Evolutionary conservation across 108 stramenopile genomes (phyloP).

Genomic region (Skeletonema grethae): DNA sequence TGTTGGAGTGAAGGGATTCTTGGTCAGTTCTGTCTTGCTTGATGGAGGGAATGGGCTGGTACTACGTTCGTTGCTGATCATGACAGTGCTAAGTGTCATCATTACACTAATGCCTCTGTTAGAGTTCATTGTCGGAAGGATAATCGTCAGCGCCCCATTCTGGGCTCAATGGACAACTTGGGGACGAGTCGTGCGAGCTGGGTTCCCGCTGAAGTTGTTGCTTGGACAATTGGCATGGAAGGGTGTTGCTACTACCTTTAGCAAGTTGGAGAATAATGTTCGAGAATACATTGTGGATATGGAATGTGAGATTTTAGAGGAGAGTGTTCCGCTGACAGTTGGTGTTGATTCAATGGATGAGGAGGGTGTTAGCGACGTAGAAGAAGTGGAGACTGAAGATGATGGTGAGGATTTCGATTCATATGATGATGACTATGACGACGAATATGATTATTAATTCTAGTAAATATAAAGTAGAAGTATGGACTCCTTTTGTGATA

Average conservation of each 20-base stretch:
- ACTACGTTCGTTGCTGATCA: constrained; percentile 44
- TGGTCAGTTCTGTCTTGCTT: constrained; percentile 58
- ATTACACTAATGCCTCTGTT: constrained; percentile 64
- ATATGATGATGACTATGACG: constrained; percentile 23
- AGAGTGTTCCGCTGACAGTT: constrained; percentile 70
- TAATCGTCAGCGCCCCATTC: constrained; percentile 61
- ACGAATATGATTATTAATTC: constrained; percentile 14
- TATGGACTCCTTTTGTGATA: too few species aligned
- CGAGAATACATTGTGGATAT: constrained; percentile 71
- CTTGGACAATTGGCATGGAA: constrained; percentile 78
- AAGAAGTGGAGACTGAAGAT: constrained; percentile 3
- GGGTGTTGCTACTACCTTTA: constrained; percentile 47
- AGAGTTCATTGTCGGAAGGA: constrained; percentile 54
- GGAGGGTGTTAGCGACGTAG: constrained; percentile 11
- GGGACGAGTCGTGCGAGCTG: constrained; percentile 73
- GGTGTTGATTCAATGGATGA: constrained; percentile 20
- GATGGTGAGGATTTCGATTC: constrained; percentile 22
- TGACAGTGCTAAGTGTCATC: constrained; percentile 29
- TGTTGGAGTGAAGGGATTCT: constrained; percentile 61
- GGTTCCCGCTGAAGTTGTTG: constrained; percentile 83
- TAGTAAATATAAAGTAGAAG: neutral
- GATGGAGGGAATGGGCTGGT: constrained; percentile 57
- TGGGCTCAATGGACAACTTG: constrained; percentile 76
- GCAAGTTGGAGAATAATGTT: constrained; percentile 49
- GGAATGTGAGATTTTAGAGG: constrained; percentile 78